Base-by-base conservation (phyloP, 2,329 filamentous ascomycete species). In the Zasmidium citrigriseum region DNA sequence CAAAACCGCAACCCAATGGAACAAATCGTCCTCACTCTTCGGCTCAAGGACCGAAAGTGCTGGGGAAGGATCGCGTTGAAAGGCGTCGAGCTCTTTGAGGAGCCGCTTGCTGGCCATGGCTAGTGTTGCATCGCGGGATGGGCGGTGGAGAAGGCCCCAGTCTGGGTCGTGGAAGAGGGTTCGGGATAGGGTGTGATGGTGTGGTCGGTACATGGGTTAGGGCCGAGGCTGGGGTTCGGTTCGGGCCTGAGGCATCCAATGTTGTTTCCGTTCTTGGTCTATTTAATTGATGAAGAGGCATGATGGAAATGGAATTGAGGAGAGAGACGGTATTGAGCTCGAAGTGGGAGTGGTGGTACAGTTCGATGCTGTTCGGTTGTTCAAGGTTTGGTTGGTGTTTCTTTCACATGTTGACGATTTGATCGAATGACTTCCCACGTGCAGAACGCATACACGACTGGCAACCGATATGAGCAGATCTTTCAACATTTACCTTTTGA, bases 1-100 rank as follows among this genome's bases (percentile, higher is more conserved):
- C 69, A 88, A 77, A 4, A 86, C 82, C 2, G 85, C 85, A 65
- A 82, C 78, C 82, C 85, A 86, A 61, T 81, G 78, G 63, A 84
- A 78, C 23, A 88, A 70, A 64, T 87, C 80, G 52, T 82, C 77
- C 59, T 87, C 84, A 63, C 77, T 77, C 29, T 81, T 70, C 2
- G 85, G 85, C 10, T 82, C 82, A 3, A 88, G 80, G 59, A 82
- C 79, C 1, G 83, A 71, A 18, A 86, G 77, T 18, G 79, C 80
- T 45, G 85, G 78, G 57, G 84, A 85, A 2, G 84, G 84, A 21
- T 80, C 77, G 56, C 76, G 77, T 41, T 80, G 74, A 71, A 86
- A 85, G 38, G 81, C 78, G 67, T 83, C 80, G n/a, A 87, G 76
- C 72, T 88, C 85, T 66, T 82, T 82, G 68, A 86, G 77, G 57